Conservation (phyloP, 106 monocot species). For the Ottelia alismoides region DNA sequence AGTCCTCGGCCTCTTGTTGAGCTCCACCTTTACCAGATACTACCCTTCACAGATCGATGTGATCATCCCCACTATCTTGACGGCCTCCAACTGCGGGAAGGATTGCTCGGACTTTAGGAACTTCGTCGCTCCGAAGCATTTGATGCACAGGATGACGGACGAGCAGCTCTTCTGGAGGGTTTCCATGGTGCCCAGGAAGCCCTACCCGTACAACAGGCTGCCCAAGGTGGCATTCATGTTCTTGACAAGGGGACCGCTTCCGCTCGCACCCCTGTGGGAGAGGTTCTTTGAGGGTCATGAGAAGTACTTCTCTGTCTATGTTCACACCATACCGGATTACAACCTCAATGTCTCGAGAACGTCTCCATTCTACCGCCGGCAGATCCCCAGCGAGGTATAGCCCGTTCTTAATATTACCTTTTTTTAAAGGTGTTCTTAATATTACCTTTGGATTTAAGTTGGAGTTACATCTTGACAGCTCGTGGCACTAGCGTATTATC, state of each 20-base stretch:
- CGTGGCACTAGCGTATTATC: too few relatives aligned
- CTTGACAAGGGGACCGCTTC: slow-evolving; percentile 64
- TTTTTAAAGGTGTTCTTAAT: too few relatives aligned
- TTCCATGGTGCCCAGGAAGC: slow-evolving; percentile 57
- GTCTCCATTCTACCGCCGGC: slow-evolving; percentile 67
- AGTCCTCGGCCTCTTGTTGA: slow-evolving; percentile 46
- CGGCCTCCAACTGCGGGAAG: slow-evolving; percentile 21
- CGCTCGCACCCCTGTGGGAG: slow-evolving; percentile 71
- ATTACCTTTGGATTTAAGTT: too few relatives aligned
- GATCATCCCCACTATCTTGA: slow-evolving; percentile 38
- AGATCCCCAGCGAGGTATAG: slow-evolving; percentile 86
- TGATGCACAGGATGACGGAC: slow-evolving; percentile 62
- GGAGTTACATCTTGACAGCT: too few relatives aligned
- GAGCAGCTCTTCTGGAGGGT: slow-evolving; percentile 87
- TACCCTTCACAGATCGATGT: slow-evolving; percentile 25
- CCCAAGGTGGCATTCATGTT: slow-evolving; percentile 94
- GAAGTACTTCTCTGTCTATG: slow-evolving; percentile 59
- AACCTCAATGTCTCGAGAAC: slow-evolving; percentile 47
- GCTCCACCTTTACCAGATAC: slow-evolving; percentile 28
- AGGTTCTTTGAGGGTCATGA: slow-evolving; percentile 68
- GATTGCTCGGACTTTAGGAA: slow-evolving; percentile 30
- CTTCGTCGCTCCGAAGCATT: slow-evolving; percentile 33
- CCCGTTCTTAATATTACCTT: too few relatives aligned
- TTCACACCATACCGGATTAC: slow-evolving; percentile 58
- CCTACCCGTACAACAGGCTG: slow-evolving; percentile 54